Evolutionary conservation across 768 basidiomycete species (phyloP), one percentile per base, ranked within the genome.

Genomic region (Dioszegia hungarica): DNA sequence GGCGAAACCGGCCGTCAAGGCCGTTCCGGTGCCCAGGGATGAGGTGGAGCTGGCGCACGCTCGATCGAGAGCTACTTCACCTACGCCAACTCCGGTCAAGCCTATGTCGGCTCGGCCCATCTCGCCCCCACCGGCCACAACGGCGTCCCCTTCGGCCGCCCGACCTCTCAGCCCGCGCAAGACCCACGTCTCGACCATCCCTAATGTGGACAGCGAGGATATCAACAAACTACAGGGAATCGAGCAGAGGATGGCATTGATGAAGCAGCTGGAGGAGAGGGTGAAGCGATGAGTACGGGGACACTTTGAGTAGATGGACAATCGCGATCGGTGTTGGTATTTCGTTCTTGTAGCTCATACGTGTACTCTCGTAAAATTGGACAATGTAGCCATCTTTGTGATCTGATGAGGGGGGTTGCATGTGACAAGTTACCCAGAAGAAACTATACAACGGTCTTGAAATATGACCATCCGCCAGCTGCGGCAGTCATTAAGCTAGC

Each of bases 381-480:
- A 24, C 40, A 39, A 49, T 49, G 34, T 49, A 33, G 15, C 34
- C 33, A 36, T 50, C 37, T 20, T 36, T 37, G 11, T 14, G 27
- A 4, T 17, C 1, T 31, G 38, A 54, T 14, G 52, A 39, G 52
- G 38, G n/a, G 33, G 10, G 52, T 24, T 54, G 52, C 25, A 31
- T 38, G 20, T 34, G 24, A 48, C 6, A 28, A 27, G 25, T 33
- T 5, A n/a, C 49, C 33, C 15, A 50, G 14, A 22, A 46, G 25
- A 36, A 6, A 17, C 57, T 63, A 72, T 6, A 72, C 67, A 33
- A 62, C 41, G 10, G 83, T 86, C 82, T 99, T 98, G 79, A 91
- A 84, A 80, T 85, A 88, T 79, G 91, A 90, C 94, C 94, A 99
- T 58, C 85, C 80, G 56, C 93, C 93, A 59, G 94, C 93, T 75